Percentiles rank a stretch among this genome's conserved stretches.
Conservation (phyloP, 495 filamentous ascomycete species). For the Hypoxylon cercidicola region DNA sequence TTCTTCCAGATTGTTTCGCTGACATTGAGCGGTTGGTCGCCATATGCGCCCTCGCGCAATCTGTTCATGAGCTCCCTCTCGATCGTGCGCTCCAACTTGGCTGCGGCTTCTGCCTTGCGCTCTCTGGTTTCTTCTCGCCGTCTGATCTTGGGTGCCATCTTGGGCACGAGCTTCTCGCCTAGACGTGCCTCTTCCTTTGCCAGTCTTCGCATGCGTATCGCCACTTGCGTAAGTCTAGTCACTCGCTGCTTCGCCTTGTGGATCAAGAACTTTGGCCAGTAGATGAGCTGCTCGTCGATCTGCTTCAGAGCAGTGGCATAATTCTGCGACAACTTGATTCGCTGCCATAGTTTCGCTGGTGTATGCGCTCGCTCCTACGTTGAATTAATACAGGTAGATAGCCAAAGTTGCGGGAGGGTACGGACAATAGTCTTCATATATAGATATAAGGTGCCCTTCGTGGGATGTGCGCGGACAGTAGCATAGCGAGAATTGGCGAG, state of each 20-base stretch:
- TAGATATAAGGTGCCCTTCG: constrained; percentile 86
- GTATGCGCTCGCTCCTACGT: constrained; percentile 80
- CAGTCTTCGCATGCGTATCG: constrained; percentile 82
- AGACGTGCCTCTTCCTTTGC: constrained; percentile 88
- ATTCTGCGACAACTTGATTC: constrained; percentile 87
- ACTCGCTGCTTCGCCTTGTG: constrained; percentile 98
- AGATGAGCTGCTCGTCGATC: constrained; percentile 87
- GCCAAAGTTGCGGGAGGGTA: background rate
- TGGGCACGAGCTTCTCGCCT: constrained; percentile 90
- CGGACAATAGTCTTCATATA: constrained; percentile 89
- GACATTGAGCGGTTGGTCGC: constrained; percentile 92
- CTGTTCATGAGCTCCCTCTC: constrained; percentile 95
- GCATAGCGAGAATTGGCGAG: constrained; percentile 96
- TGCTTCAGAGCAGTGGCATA: constrained; percentile 89
- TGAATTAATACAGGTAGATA: background rate
- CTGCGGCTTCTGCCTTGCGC: constrained; percentile 91
- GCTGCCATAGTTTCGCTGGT: constrained; percentile 94
- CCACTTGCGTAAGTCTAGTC: constrained; percentile 92
- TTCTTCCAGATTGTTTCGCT: constrained; percentile 97
- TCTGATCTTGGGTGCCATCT: constrained; percentile 91
- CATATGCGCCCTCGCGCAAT: constrained; percentile 91
- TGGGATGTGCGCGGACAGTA: constrained; percentile 84
- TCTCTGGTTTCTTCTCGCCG: constrained; percentile 90
- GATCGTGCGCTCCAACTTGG: constrained; percentile 95
- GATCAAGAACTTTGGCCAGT: constrained; percentile 94